phyloP scores from a whole-genome alignment of 2,329 filamentous ascomycete genomes.

The Didymella keratinophila region DNA sequence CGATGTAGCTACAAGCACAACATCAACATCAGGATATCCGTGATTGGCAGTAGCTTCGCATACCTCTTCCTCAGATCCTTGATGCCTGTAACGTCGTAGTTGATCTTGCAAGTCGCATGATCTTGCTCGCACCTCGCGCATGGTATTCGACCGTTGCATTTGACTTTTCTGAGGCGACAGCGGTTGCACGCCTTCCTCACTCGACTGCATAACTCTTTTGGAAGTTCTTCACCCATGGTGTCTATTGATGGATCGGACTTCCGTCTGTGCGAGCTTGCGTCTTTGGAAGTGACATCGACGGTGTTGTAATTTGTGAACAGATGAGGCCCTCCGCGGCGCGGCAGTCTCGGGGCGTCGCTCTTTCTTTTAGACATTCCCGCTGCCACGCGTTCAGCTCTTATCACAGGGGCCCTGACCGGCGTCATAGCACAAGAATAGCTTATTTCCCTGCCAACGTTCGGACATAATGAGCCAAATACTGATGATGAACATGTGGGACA shows the following conservation, averaged over 20 bases:
- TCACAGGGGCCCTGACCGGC: neutral
- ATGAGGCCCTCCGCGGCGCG: neutral
- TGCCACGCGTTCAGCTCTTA: slow-evolving; percentile 1
- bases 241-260: neutral
- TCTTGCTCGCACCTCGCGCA: neutral
- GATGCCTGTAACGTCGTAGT: neutral
- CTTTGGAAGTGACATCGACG: neutral
- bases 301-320: neutral
- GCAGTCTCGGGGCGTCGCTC: neutral
- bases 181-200: neutral
- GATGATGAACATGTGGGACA: neutral
- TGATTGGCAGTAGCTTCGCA: neutral
- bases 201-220: neutral
- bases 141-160: neutral
- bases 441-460: neutral
- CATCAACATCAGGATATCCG: neutral
- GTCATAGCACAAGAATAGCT: neutral
- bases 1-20: neutral
- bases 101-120: neutral
- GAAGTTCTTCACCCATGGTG: neutral
- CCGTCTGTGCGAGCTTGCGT: neutral
- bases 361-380: neutral
- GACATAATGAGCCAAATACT: neutral
- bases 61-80: slow-evolving; percentile 1
- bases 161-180: neutral